These are phyloP conservation scores for Penicillium maclennaniae DNA, from an alignment of 495 filamentous ascomycete species.

Conservation along the genomic window DNA sequence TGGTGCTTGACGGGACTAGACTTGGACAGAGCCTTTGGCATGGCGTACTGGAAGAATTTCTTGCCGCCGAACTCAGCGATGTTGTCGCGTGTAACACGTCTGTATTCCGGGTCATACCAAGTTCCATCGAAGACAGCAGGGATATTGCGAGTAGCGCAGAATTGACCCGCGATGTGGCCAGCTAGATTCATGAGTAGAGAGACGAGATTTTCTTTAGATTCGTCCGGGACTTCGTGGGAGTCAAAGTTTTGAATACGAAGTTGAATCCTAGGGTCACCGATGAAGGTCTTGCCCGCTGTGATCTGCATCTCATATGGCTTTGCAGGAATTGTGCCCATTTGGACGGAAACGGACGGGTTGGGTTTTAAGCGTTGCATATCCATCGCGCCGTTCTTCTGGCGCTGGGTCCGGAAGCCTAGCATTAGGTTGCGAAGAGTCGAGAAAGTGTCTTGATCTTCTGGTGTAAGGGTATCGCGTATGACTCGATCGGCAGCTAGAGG, in stretches of 20 bases:
- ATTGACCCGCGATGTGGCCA: slow-evolving; percentile 66
- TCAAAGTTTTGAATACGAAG: slow-evolving; percentile 26
- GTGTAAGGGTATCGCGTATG: slow-evolving; percentile 21
- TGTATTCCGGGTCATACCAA: slow-evolving; percentile 54
- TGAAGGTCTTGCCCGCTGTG: slow-evolving; percentile 30
- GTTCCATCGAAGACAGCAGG: slow-evolving; percentile 74
- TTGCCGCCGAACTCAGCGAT: slow-evolving; percentile 31
- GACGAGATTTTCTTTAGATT: slow-evolving; percentile 45
- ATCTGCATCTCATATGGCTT: slow-evolving; percentile 29
- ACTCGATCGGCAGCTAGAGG: slow-evolving; percentile 3
- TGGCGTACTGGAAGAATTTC: slow-evolving; percentile 27
- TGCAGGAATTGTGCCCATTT: slow-evolving; percentile 18
- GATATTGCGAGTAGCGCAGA: slow-evolving; percentile 70
- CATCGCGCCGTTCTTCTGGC: slow-evolving; percentile 40
- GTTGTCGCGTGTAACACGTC: slow-evolving; percentile 36
- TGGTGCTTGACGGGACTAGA: slow-evolving; percentile 51
- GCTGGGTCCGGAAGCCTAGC: slow-evolving; percentile 35
- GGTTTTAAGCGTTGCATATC: slow-evolving; percentile 26
- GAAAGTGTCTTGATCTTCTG: slow-evolving; percentile 40
- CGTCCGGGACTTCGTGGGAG: slow-evolving; percentile 38
- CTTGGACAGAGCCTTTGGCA: slow-evolving; percentile 50
- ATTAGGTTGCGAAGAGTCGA: slow-evolving; percentile 40
- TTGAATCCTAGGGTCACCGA: slow-evolving; percentile 55
- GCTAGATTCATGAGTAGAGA: slow-evolving; percentile 73
- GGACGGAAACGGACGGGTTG: slow-evolving; percentile 30